Base-by-base conservation (phyloP, 192 early-diverging fungal species). In the Rhizoclosmatium sp. region DNA sequence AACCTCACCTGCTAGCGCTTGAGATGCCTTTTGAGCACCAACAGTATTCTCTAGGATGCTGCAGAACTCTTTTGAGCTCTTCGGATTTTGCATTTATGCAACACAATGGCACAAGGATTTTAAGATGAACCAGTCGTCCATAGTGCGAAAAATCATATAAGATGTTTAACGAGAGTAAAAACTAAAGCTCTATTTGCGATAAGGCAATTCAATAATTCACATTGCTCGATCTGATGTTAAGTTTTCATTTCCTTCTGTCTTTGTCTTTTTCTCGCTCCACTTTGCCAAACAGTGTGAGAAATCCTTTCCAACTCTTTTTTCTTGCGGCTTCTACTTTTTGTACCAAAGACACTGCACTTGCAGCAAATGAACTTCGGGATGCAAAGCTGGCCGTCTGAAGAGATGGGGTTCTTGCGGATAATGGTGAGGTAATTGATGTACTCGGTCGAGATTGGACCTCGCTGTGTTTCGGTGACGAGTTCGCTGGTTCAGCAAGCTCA, bases 61-160 rank as follows among this genome's bases (percentile, higher is more conserved):
- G 5, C 31, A 21, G n/a, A 71, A 48, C n/a, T 5, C 23, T 23
- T 56, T 71, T 71, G 69, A 71, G 44, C 69, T 71, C 51, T 54
- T 21, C 41, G 31, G 31, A 31, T 31, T 21, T 65, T 39, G 62
- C 31, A 10, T 10, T 65, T 9, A 65, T 65, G 31, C 31, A 31
- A 31, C 31, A 31, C 31, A 31, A 31, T 31, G 31, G 31, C 31
- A 31, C 31, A 31, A 31, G 31, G 31, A 31, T 31, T 31, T 31
- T 31, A 31, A 31, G 31, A 31, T 31, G 31, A 31, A 31, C 31
- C 31, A 31, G 31, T 31, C 31, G 31, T 31, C 31, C 31, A 31
- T 31, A 31, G 31, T 31, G 31, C 31, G 31, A 31, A 31, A 31
- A 31, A 31, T 31, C 31, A 31, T 31, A 31, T 31, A 31, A 31